Evolutionary conservation across 805 yeast species (phyloP), one percentile per base, ranked within the genome.

Genomic region (Saturnispora kantuleensis): DNA sequence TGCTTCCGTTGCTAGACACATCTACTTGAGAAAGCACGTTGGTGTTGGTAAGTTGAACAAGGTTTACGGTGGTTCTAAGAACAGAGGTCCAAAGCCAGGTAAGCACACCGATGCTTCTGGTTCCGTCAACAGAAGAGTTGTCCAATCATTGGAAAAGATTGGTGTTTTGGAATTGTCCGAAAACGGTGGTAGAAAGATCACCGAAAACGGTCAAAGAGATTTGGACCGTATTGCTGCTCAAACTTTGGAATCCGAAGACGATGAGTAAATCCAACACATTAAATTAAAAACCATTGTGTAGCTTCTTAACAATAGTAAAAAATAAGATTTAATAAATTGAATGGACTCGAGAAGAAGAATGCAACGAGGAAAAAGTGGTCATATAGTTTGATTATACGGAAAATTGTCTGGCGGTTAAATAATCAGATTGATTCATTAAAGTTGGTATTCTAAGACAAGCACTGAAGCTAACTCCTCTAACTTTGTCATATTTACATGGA

Each of bases 201-300:
- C 97, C 56, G 96, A 87, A 71, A 85, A 88, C 76, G 99, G 99
- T 71, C 97, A 90, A 79, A 89, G 98, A 86, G 99, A 93, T 79
- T 84, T 93, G 78, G 99, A 93, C 79, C 97, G 99, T 83, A 90
- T 90, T 73, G 97, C 97, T 69, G 96, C 95, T 71, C 96, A 88
- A 78, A 87, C 96, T 70, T 80, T 85, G 72, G 95, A 88, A 77
- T 37, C 15, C 38, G 93, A 84, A 66, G 94, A 84, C 68, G 76
- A 71, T 59, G 71, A 70, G 62, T 61, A 60, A 53, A 51, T 53
- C 31, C 17, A 21, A 21, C 35, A 33, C 34, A 21, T 41, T 28
- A 26, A 39, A 38, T 11, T 33, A 30, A 39, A 17, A 16, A 39
- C 13, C 36, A 30, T 41, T 38, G 15, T 38, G 26, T 35, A 38